Base-by-base conservation (phyloP, 2,329 filamentous ascomycete species). In the Beauveria medogensis region DNA sequence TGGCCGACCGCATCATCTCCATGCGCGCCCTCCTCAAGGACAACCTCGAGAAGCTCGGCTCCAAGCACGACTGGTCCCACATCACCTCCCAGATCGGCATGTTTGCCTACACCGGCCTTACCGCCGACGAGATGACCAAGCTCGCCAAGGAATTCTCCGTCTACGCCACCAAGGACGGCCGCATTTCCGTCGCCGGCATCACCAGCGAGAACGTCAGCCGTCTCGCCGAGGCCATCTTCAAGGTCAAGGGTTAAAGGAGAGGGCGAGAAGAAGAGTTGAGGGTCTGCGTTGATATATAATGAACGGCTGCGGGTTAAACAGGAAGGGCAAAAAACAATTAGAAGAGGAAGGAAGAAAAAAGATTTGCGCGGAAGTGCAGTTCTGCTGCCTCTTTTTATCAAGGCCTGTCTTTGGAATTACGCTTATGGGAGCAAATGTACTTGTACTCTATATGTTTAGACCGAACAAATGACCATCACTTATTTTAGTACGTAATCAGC, bases 51-150 rank as follows among this genome's bases (percentile, higher is more conserved):
- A 88, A 90, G 77, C 86, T 97, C 64, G 93, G 93, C 73, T 94
- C 90, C 82, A 92, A 92, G 84, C 91, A 95, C 78, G 91, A 97
- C 82, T 99, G 94, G 94, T 90, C 88, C 75, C 94, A 99, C 83
- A 99, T 99, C 78, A 97, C 94, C 68, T 92, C 83, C 78, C 91
- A 96, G 85, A 99, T 99, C 71, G 94, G 94, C 80, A 99, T 99
- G 94, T 99, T 99, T 73, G 93, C 94, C 69, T 99, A 96, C 84
- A 99, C 94, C 57, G 94, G 94, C 64, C 81, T 99, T 70, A 93
- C 82, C 69, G 80, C 92, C 60, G 88, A 93, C 78, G 90, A 97
- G 80, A 97, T 97, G 91, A 89, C 93, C 60, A 80, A 80, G 70
- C 82, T 99, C 64, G 91, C 92, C 67, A 92, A 95, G 82, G 91